Base-by-base conservation (phyloP, 1,139 yeast genomes). In the Kurtzmaniella quercitrusa region DNA sequence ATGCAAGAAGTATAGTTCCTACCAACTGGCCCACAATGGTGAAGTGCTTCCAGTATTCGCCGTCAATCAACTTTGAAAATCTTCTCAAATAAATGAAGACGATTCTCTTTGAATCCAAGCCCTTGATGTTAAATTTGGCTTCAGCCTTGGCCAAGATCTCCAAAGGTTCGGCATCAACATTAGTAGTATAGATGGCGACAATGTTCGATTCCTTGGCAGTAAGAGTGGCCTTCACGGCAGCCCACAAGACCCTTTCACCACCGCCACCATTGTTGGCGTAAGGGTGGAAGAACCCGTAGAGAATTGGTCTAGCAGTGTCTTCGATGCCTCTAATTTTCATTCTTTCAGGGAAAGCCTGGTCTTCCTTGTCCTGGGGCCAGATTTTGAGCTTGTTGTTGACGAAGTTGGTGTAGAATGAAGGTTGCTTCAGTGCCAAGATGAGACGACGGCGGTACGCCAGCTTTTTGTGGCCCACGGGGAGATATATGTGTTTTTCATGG, bases 181-280 rank as follows among this genome's bases (percentile, higher is more conserved):
- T 85, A 17, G 89, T 88, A 18, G 96, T 85, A 60, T 93, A 94
- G 8, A 94, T 70, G 3, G 80, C 83, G 9, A 79, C 88, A n/a
- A 87, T 66, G 52, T 82, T 80, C 37, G 64, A 61, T 5, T 67
- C 66, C 49, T 75, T 73, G 34, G 73, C 67, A 10, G 63, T 55
- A 48, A 91, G 68, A 0, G 96, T 87, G 21, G 85, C 75, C 51
- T 79, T 75, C 6, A 93, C 88, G 0, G 97, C 96, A 45, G 88
- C 90, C 98, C 98, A 94, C 39, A 94, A 70, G 0, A 94, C 98
- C 42, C 95, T 77, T 62, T 94, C 99, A 19, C 99, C 99, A 34
- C 99, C 99, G 16, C 98, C 98, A 34, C 96, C 96, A 40, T 96
- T 94, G 60, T 88, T 88, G 51, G 97, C 91, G 55, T 85, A 87